Conservation (phyloP, 2,329 filamentous ascomycete species). For the Phialophora macrospora region DNA sequence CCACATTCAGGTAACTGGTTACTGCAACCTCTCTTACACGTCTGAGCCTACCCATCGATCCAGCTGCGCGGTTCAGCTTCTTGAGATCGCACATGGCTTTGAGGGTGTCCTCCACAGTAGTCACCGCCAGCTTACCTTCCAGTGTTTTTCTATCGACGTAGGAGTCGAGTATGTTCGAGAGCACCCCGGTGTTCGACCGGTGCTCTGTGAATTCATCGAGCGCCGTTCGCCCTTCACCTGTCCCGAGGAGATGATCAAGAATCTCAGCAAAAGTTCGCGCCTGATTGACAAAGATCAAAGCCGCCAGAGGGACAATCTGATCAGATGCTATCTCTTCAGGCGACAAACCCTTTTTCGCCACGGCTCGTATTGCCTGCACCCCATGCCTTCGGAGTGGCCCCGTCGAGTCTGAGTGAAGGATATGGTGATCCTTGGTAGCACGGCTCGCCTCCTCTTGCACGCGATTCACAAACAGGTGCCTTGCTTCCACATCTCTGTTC, state of each 20-base stretch:
- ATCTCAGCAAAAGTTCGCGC: slow-evolving; percentile 73
- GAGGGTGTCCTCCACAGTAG: slow-evolving; percentile 66
- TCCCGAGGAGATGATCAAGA: slow-evolving; percentile 68
- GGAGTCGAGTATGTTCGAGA: slow-evolving; percentile 1
- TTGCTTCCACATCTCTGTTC: slow-evolving; percentile 57
- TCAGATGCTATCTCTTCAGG: slow-evolving; percentile 23
- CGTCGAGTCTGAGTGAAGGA: slow-evolving; percentile 56
- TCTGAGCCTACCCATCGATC: slow-evolving; percentile 47
- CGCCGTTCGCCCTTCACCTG: slow-evolving; percentile 55
- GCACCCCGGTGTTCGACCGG: background rate
- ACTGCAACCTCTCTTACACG: slow-evolving; percentile 43
- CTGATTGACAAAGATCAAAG: slow-evolving; percentile 71
- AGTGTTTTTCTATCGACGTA: background rate
- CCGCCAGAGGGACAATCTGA: slow-evolving; percentile 70
- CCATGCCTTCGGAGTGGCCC: slow-evolving; percentile 46
- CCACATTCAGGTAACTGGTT: slow-evolving; percentile 33
- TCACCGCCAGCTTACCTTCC: slow-evolving; percentile 43
- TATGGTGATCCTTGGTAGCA: slow-evolving; percentile 59
- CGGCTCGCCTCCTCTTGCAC: slow-evolving; percentile 69
- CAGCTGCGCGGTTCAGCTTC: slow-evolving; percentile 47
- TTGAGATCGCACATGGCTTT: slow-evolving; percentile 53
- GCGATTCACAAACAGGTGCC: slow-evolving; percentile 63
- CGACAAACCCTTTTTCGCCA: slow-evolving; percentile 17
- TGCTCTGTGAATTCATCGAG: slow-evolving; percentile 63
- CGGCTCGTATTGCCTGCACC: slow-evolving; percentile 17